Evolutionary conservation across 2,329 filamentous ascomycete species (phyloP).

Genomic region (Verticillium zaregamsianum): DNA sequence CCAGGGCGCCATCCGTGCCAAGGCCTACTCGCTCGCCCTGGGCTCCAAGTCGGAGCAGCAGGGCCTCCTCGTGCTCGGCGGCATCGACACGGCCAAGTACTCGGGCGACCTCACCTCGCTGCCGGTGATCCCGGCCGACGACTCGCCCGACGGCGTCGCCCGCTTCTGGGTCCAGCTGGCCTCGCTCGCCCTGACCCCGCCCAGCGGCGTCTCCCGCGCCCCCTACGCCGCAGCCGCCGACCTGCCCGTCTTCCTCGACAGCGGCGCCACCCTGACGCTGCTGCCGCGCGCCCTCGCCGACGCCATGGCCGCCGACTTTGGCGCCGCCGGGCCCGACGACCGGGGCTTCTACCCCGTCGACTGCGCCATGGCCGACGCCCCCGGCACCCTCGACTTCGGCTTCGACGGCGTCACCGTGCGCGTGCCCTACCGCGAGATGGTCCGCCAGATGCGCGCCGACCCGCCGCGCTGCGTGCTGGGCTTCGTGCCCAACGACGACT

Average conservation of each 20-base stretch:
- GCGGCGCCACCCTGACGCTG: slow-evolving; percentile 64
- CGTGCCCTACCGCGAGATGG: slow-evolving; percentile 46
- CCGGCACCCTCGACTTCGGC: slow-evolving; percentile 43
- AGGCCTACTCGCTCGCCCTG: slow-evolving; percentile 62
- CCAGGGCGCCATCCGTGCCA: slow-evolving; percentile 52
- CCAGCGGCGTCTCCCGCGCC: slow-evolving; percentile 24
- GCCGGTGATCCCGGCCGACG: slow-evolving; percentile 52
- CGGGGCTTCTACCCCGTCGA: slow-evolving; percentile 43
- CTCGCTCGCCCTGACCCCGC: slow-evolving; percentile 36
- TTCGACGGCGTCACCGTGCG: slow-evolving; percentile 43
- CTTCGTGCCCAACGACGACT: slow-evolving; percentile 40
- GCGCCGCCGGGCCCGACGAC: slow-evolving; percentile 29
- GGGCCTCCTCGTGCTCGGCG: slow-evolving; percentile 65
- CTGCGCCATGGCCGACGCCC: slow-evolving; percentile 34
- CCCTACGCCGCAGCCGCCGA: slow-evolving; percentile 20
- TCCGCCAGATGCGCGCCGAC: slow-evolving; percentile 27
- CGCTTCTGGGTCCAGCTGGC: slow-evolving; percentile 50
- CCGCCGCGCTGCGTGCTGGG: slow-evolving; percentile 43
- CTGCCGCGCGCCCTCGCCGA: slow-evolving; percentile 54
- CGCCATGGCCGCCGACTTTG: slow-evolving; percentile 46
- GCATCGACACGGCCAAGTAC: slow-evolving; percentile 62
- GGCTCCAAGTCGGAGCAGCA: slow-evolving; percentile 56
- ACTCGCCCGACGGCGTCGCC: slow-evolving; percentile 51
- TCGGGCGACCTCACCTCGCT: slow-evolving; percentile 53
- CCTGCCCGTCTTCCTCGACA: slow-evolving; percentile 63